Evolutionary conservation across 2,329 filamentous ascomycete genomes (phyloP), one percentile per base, ranked within the genome.

Genomic region (Scortechinia acanthostroma): DNA sequence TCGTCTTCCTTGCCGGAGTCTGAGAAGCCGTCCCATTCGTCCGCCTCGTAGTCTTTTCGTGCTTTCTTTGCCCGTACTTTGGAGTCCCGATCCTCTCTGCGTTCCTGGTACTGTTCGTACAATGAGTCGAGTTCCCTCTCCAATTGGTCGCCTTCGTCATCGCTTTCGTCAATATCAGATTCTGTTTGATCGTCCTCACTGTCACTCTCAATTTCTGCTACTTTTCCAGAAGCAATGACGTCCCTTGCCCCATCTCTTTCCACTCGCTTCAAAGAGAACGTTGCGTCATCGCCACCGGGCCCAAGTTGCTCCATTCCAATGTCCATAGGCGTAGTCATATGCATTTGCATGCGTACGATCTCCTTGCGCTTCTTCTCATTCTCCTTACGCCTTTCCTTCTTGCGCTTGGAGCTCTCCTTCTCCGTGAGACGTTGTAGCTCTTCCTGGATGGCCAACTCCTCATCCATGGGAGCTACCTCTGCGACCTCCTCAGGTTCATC

Each of bases 351-450:
- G 23, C 93, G 83, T n/a, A 95, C 75, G 48, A 97, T 89, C 52
- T 97, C 93, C 54, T 88, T 93, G 54, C 93, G 88, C 65, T 95
- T 97, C 62, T 82, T 82, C 63, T 98, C 93, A 52, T 98, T 98
- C 48, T 95, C 90, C 55, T 77, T 87, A 51, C 91, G 77, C 53
- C 85, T 80, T 56, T 95, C 87, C 54, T 89, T 85, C 68, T 90
- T 94, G 64, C 83, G 91, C 54, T 83, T 82, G 19, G 83, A 63
- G 37, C 68, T 79, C 51, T 93, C 87, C 55, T 83, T 85, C 21
- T 97, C 90, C 52, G 86, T 87, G 56, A 97, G 71, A 3, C 76
- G 75, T 55, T 94, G 84, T 22, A 98, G 68, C 52, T 97, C 88
- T 59, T 94, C 84, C 57, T 96, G 90, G 14, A 96, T 86, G 50